Evolutionary conservation across 169 alveolate genomes (phyloP).

Genomic region (Pseudocohnilembus persalinus): DNA sequence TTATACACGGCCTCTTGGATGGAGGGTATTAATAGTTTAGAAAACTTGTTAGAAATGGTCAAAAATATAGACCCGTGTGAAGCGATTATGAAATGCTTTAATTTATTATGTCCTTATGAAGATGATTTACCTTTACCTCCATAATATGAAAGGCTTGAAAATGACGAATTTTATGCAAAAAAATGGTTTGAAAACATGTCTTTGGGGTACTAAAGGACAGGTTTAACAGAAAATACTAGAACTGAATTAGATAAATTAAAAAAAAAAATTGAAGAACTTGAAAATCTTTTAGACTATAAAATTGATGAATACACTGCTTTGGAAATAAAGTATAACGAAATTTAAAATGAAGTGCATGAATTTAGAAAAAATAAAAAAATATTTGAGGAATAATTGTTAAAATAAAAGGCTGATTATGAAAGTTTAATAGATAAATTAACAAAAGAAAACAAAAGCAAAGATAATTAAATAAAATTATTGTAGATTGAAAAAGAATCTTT

Average conservation of each 20-base stretch:
- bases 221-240: too few relatives aligned
- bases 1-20: conserved; percentile 81
- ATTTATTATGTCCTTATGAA: conserved; percentile 63
- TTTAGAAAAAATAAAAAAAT: conserved; percentile 2
- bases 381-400: conserved; percentile 3
- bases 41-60: conserved; percentile 56
- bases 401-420: conserved; percentile 19
- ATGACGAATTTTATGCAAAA: conserved; percentile 53
- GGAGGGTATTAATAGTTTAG: conserved; percentile 67
- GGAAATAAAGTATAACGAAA: background rate
- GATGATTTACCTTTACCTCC: conserved; percentile 51
- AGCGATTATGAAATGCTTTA: conserved; percentile 52
- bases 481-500: background rate
- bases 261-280: conserved; percentile 32
- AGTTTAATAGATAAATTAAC: background rate
- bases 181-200: conserved; percentile 26
- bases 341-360: conserved; percentile 23
- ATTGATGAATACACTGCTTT: conserved; percentile 37
- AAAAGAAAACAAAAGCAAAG: conserved; percentile 8
- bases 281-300: conserved; percentile 41
- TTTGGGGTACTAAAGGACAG: background rate
- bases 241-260: background rate
- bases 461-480: background rate
- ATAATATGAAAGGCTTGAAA: conserved; percentile 49
- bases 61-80: conserved; percentile 59